Evolutionary conservation across 1,284 basidiomycete genomes (phyloP), one percentile per base, ranked within the genome.

Genomic region (Marasmius oreades): DNA sequence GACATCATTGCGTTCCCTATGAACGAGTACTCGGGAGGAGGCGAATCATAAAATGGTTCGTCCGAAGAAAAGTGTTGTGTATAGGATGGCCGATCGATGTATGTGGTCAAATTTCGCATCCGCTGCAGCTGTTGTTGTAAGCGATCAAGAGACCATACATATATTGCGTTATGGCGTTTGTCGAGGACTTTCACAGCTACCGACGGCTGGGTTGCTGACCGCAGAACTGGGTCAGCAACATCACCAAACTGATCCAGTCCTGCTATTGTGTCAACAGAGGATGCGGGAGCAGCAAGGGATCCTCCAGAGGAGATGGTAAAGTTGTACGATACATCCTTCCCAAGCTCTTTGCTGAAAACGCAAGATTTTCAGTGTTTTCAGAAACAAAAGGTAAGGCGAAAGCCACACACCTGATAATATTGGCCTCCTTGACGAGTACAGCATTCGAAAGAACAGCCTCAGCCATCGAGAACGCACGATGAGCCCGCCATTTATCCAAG

Each of bases 31-130:
- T 89, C 85, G 0, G 92, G 90, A 1, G 92, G 82, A 10, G 89
- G 88, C 46, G 82, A 81, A 69, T 95, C 90, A 71, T 92, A 95
- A 75, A 98, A 99, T 1, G 93, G 90, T 69, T 95, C 92, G 61
- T 94, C 90, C 37, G 91, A 88, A 39, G 92, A 92, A 73, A 98
- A 96, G 70, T 98, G 95, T 61, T 89, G 88, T 16, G 92, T 90
- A 72, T 94, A 96, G 12, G 90, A 91, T 5, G 96, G 95, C 55
- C 90, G 86, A 70, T 95, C 92, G 64, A 95, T 91, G 69, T 95
- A 94, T n/a, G 87, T 87, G 20, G 90, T 92, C 33, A 96, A 77
- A 67, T 96, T 96, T 47, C 94, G 88, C 95, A 99, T 99, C 62
- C 92, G 89, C 61, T 88, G 86, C 6, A 98, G 76, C 59, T 95